Evolutionary conservation across 2,329 filamentous ascomycete genomes (phyloP).

Genomic region (Penicillium sp.): DNA sequence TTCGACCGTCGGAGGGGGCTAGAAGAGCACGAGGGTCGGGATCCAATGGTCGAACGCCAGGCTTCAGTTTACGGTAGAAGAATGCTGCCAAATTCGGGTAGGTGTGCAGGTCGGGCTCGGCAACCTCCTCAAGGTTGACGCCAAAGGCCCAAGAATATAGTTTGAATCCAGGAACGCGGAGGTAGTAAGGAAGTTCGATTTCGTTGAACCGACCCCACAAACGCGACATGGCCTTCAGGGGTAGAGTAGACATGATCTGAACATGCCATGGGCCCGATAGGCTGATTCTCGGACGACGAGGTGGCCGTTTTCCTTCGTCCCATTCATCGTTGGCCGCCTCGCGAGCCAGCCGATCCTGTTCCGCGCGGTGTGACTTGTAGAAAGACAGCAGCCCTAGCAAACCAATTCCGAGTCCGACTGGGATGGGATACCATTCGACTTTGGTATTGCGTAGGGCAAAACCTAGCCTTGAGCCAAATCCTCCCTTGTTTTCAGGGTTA

Average conservation of each 20-base stretch:
- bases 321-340: slow-evolving; percentile 41
- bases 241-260: slow-evolving; percentile 88
- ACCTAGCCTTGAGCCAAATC: slow-evolving; percentile 57
- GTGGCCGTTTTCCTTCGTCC: slow-evolving; percentile 44
- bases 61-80: slow-evolving; percentile 94
- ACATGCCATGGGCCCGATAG: slow-evolving; percentile 91
- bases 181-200: slow-evolving; percentile 78
- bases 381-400: slow-evolving; percentile 82
- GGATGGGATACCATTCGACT: slow-evolving; percentile 87
- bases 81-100: slow-evolving; percentile 95
- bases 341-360: slow-evolving; percentile 50
- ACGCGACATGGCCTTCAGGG: slow-evolving; percentile 83
- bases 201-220: slow-evolving; percentile 93
- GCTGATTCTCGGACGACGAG: slow-evolving; percentile 61
- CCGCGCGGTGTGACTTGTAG: slow-evolving; percentile 64
- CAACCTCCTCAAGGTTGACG: slow-evolving; percentile 83
- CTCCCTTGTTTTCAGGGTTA: slow-evolving; percentile 39
- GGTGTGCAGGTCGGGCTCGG: slow-evolving; percentile 79
- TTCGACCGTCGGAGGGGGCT: slow-evolving; percentile 83
- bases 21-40: slow-evolving; percentile 75
- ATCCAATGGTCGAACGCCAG: slow-evolving; percentile 80
- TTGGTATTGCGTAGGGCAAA: slow-evolving; percentile 62
- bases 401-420: slow-evolving; percentile 77
- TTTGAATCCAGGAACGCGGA: slow-evolving; percentile 85
- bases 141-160: slow-evolving; percentile 88